phyloP scores from a whole-genome alignment of 768 basidiomycete species.

The Fibroporia radiculosa region DNA sequence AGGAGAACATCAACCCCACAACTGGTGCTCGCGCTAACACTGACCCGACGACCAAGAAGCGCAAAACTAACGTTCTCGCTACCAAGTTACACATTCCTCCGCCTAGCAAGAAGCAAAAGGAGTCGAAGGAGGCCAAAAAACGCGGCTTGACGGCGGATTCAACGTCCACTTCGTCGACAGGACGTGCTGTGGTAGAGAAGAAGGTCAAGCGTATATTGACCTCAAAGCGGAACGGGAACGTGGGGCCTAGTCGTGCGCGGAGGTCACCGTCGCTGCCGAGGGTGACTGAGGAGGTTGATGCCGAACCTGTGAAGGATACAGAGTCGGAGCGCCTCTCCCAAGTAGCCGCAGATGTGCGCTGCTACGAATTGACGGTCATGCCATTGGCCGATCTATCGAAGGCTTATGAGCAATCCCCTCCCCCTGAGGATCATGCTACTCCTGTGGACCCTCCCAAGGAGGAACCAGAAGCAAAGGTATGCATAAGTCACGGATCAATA shows the following conservation, averaged over 20 bases:
- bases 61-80: constrained; percentile 32
- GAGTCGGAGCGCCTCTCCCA: constrained; percentile 32
- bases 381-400: constrained; percentile 70
- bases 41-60: constrained; percentile 48
- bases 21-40: constrained; percentile 56
- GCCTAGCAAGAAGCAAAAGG: constrained; percentile 12
- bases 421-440: constrained; percentile 9
- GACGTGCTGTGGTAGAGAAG: constrained; percentile 10
- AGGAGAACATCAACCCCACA: constrained; percentile 73
- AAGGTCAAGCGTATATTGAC: constrained; percentile 17
- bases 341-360: constrained; percentile 58
- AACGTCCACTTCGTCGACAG: constrained; percentile 1
- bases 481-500: neutral
- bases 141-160: neutral
- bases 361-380: constrained; percentile 72
- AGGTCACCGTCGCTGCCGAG: constrained; percentile 55
- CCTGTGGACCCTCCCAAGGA: constrained; percentile 2
- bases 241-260: constrained; percentile 28
- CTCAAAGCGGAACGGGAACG: constrained; percentile 19
- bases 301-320: constrained; percentile 30
- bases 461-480: constrained; percentile 1
- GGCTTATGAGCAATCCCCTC: constrained; percentile 44
- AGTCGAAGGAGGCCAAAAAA: constrained; percentile 15
- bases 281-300: constrained; percentile 45
- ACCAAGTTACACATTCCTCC: constrained; percentile 17